Evolutionary conservation across 768 basidiomycete genomes (phyloP).

Genomic region (Lanmaoa rubissima): DNA sequence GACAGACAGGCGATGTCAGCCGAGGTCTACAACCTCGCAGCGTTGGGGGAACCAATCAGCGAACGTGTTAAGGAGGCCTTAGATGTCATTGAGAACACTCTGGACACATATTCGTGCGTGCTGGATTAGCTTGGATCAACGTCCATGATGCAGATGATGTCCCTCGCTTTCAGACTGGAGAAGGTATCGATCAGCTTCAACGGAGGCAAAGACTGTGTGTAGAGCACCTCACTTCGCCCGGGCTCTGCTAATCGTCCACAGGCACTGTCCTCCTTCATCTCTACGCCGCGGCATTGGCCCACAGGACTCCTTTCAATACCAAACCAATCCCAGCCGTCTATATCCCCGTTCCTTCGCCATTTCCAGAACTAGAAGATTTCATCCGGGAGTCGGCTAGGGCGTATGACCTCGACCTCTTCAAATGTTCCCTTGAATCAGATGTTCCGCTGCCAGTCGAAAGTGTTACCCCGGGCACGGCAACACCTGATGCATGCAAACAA

Average conservation of each 20-base stretch:
- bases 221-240: neutral
- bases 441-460: slow-evolving; percentile 49
- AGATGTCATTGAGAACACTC: slow-evolving; percentile 71
- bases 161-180: slow-evolving; percentile 48
- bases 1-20: slow-evolving; percentile 52
- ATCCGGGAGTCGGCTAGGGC: slow-evolving; percentile 56
- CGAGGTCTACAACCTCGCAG: slow-evolving; percentile 62
- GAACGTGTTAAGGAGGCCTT: slow-evolving; percentile 74
- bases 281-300: slow-evolving; percentile 69
- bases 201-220: slow-evolving; percentile 96
- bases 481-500: slow-evolving; percentile 13
- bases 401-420: slow-evolving; percentile 78
- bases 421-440: slow-evolving; percentile 33
- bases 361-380: slow-evolving; percentile 80
- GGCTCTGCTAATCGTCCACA: slow-evolving; percentile 31
- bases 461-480: slow-evolving; percentile 36
- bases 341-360: slow-evolving; percentile 89
- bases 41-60: slow-evolving; percentile 52
- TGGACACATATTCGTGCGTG: slow-evolving; percentile 80
- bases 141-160: slow-evolving; percentile 5
- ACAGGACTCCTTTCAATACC: slow-evolving; percentile 34
- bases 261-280: slow-evolving; percentile 96
- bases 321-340: slow-evolving; percentile 69
- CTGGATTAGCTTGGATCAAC: slow-evolving; percentile 5
- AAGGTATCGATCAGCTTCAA: slow-evolving; percentile 91